Evolutionary conservation across 306 rosid species (phyloP), one percentile per base, ranked within the genome.

Genomic region (Echinosophora koreensis): DNA sequence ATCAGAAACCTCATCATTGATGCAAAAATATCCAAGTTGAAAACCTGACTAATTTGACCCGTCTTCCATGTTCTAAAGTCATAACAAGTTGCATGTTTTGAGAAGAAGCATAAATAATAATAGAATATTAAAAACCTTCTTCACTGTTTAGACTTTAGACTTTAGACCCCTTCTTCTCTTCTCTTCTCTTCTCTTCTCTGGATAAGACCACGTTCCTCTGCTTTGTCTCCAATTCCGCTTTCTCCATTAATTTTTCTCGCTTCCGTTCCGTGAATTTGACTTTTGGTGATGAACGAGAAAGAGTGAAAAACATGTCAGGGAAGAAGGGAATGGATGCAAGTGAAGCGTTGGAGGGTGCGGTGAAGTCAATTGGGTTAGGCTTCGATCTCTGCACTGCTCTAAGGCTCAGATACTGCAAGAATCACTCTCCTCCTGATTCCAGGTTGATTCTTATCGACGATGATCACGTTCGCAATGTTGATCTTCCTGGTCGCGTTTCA

Each of bases 401-500:
- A 55, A 83, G 79, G 39, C 87, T 87, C 68, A 80, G 78, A 81
- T 80, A 56, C 78, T 89, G 93, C 60, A 86, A 89, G 72, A 77
- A 13, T 12, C 16, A 10, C 49, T 9, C 13, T 4, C 13, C 52
- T 11, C 52, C 6, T 44, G 9, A 32, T 52, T 79, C 87, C 9
- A 79, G 86, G 37, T 70, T 90, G 76, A 84, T 93, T 69, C 73
- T 84, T 30, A 59, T 88, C 4, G 90, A 86, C 28, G 83, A 84
- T 3, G 81, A 72, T 17, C 56, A 56, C 14, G 70, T 81, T 28
- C 88, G 92, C 0, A 88, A 80, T 4, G 44, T 93, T 7, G 77
- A 83, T 13, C 87, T 93, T 8, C 97, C 91, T 0, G 89, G 89
- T 2, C 91, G 91, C 6, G 56, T 93, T 83, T 82, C 89, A 6